A percentile compares a stretch with the other conserved stretches of the same genome.
These are phyloP conservation scores for Paraconiothyrium brasiliense DNA, from an alignment of 2,329 filamentous ascomycete species.

Conservation along the genomic window DNA sequence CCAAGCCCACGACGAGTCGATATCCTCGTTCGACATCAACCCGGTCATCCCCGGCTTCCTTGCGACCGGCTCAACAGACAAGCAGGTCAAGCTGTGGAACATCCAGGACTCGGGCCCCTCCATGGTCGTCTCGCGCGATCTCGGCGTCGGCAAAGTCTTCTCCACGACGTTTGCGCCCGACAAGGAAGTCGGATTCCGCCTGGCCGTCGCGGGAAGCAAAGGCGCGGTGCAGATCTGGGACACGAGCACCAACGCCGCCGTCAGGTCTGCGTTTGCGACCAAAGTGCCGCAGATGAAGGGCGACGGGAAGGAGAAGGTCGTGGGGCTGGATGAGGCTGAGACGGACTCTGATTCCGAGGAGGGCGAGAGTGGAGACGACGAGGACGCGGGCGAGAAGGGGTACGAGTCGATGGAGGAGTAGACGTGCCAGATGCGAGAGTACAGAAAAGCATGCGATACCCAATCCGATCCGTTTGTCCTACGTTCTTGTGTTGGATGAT, in stretches of 20 bases:
- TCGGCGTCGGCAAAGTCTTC: conserved; percentile 96
- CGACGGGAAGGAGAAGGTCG: conserved; percentile 76
- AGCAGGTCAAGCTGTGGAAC: conserved; percentile 97
- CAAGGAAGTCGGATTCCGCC: conserved; percentile 85
- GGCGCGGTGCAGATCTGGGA: conserved; percentile 95
- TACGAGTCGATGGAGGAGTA: conserved; percentile 56
- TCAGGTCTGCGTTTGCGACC: conserved; percentile 83
- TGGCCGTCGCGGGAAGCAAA: conserved; percentile 94
- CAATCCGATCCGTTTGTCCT: conserved; percentile 13
- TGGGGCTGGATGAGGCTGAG: conserved; percentile 73
- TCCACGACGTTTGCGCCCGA: conserved; percentile 91
- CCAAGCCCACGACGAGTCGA: conserved; percentile 91
- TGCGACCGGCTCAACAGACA: conserved; percentile 92
- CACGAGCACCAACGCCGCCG: conserved; percentile 89
- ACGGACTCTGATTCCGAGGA: conserved; percentile 69
- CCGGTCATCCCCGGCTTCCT: conserved; percentile 88
- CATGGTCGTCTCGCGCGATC: conserved; percentile 89
- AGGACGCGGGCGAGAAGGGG: conserved; percentile 45
- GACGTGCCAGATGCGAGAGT: conserved; percentile 7
- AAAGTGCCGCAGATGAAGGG: conserved; percentile 69
- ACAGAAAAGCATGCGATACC: conserved; percentile 16
- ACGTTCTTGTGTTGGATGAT: background rate
- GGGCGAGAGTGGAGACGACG: conserved; percentile 56
- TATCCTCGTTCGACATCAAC: conserved; percentile 95
- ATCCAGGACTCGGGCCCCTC: conserved; percentile 80